Evolutionary conservation across 140 eudicot species (phyloP), one percentile per base, ranked within the genome.

Genomic region (Erigeron philadelphicus): DNA sequence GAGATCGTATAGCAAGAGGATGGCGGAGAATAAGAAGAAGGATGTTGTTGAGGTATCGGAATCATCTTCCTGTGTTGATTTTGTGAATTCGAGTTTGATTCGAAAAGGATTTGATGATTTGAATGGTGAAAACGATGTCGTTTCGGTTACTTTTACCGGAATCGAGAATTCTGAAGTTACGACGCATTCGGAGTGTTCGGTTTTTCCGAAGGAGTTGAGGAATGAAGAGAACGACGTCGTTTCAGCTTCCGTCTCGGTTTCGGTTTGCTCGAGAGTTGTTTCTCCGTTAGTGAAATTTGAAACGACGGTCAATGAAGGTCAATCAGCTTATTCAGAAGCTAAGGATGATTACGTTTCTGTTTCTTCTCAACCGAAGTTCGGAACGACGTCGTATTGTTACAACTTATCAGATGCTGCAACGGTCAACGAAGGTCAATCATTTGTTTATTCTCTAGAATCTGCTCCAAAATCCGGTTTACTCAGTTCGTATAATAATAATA

Each of bases 21-120:
- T 65, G 35, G 4, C 0, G 61, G 83, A 64, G 35, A 66, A 35
- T 64, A 81, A 49, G 71, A 65, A 31, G 45, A 72, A 40, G 67
- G 38, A 18, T 23, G 60, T 50, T 61, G 65, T 75, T 52, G 88
- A 87, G 71, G 47, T 84, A 23, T 88, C 95, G 76, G 96, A 88
- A 72, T 64, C 71, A 40, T 93, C 96, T 11, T 77, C 81, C 52
- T 89, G 94, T 71, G 96, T 93, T 46, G 90, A 84, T 45, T 82
- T 71, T 68, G 48, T 58, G 17, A 41, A 77, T 46, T 78, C 94
- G 53, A 80, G 84, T 75, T 79, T 68, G 64, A 63, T 63, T 72
- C 81, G 77, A 75, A 82, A 72, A 57, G 78, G 71, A 72, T 66
- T 76, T 76, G 56, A 19, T 11, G 74, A 17, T 76, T 54, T 68